phyloP scores from a whole-genome alignment of 2,329 filamentous ascomycete species.

The Rhynchosporium secalis region DNA sequence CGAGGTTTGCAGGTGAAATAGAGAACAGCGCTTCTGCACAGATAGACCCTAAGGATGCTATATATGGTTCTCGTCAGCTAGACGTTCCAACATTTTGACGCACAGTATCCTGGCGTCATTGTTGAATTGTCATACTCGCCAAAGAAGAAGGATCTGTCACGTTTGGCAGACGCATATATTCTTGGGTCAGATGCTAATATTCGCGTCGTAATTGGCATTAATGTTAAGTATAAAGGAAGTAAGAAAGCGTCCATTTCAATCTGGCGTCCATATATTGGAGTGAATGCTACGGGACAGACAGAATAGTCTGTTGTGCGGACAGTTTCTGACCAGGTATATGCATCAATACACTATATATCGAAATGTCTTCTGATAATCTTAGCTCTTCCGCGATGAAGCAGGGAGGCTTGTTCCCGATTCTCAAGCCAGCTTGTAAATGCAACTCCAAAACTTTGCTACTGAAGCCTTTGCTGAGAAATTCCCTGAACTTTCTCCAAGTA shows the following conservation, averaged over 20 bases:
- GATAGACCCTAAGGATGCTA: slow-evolving; percentile 20
- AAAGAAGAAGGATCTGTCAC: slow-evolving; percentile 34
- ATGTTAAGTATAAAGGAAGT: slow-evolving; percentile 37
- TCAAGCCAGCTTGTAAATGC: slow-evolving; percentile 22
- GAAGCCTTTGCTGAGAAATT: slow-evolving; percentile 24
- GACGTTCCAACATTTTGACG: slow-evolving; percentile 34
- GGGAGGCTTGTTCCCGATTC: slow-evolving; percentile 25
- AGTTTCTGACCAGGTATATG: too few species aligned
- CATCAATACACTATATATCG: too few species aligned
- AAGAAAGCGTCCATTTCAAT: slow-evolving; percentile 38
- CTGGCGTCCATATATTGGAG: slow-evolving; percentile 27
- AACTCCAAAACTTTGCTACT: slow-evolving; percentile 22
- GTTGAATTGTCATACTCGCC: slow-evolving; percentile 41
- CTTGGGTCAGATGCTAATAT: slow-evolving; percentile 36
- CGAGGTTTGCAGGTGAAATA: slow-evolving; percentile 22
- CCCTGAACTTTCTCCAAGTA: slow-evolving; percentile 17
- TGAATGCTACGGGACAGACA: too few species aligned
- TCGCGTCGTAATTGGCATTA: slow-evolving; percentile 39
- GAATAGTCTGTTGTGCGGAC: too few species aligned
- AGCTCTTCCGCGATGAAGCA: slow-evolving; percentile 26
- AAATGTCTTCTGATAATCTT: slow-evolving; percentile 14
- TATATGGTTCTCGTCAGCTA: slow-evolving; percentile 28
- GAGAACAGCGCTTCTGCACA: slow-evolving; percentile 15
- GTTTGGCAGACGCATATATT: slow-evolving; percentile 40
- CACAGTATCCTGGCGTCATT: slow-evolving; percentile 33